Conservation (phyloP, 2,329 filamentous ascomycete genomes). For the Calonectria pteridis region DNA sequence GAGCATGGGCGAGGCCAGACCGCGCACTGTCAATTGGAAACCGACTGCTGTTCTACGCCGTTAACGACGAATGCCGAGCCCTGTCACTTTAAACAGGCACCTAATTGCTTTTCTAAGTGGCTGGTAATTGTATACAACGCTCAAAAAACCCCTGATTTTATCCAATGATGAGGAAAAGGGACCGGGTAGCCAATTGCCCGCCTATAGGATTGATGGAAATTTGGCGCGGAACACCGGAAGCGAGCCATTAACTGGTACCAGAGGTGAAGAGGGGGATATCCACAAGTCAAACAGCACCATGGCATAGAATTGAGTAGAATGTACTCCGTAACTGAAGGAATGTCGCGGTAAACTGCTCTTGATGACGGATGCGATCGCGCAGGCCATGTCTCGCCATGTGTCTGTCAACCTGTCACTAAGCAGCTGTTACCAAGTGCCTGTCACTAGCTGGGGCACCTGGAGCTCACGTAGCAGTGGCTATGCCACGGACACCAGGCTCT, state of each 20-base stretch:
- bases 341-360: neutral
- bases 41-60: neutral
- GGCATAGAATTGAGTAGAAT: conserved; percentile 3
- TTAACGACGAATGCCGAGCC: conserved; percentile 3
- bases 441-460: neutral
- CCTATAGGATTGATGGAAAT: neutral
- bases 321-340: neutral
- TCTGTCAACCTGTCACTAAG: neutral
- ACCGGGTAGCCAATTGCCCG: neutral
- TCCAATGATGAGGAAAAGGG: neutral
- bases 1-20: neutral
- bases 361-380: neutral
- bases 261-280: neutral
- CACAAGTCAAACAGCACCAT: neutral
- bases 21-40: neutral
- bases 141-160: conserved; percentile 8
- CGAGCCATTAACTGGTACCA: neutral
- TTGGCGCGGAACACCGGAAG: conserved; percentile 1
- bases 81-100: neutral
- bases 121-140: neutral
- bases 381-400: no score
- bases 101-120: conserved; percentile 7
- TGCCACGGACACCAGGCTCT: neutral
- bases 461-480: neutral
- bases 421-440: neutral